Conservation (phyloP, 2,329 filamentous ascomycete species). For the Fusarium sp. region DNA sequence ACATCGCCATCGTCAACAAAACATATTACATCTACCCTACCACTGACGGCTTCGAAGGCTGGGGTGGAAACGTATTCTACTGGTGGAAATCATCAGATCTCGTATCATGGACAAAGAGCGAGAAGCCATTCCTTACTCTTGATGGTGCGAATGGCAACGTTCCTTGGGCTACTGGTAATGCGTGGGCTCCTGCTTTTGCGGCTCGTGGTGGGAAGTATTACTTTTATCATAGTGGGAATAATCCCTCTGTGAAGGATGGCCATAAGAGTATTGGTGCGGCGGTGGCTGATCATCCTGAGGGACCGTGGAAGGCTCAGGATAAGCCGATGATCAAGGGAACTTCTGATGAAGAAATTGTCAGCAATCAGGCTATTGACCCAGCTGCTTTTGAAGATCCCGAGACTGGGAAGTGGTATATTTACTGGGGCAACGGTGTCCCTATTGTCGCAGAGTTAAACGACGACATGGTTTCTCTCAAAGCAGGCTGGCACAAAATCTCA, state of each 20-base stretch:
- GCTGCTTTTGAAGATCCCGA: conserved; percentile 70
- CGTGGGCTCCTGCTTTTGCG: conserved; percentile 75
- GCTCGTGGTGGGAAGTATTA: conserved; percentile 71
- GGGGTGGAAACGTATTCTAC: conserved; percentile 61
- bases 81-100: conserved; percentile 60
- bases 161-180: conserved; percentile 73
- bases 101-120: conserved; percentile 55
- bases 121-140: conserved; percentile 57
- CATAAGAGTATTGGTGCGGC: conserved; percentile 72
- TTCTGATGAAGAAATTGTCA: conserved; percentile 58
- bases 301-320: conserved; percentile 68
- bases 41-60: conserved; percentile 58
- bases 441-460: conserved; percentile 57
- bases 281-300: conserved; percentile 65
- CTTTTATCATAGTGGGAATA: conserved; percentile 69
- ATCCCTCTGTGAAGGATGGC: conserved; percentile 61
- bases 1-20: conserved; percentile 57
- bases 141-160: conserved; percentile 63
- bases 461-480: conserved; percentile 59
- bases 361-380: conserved; percentile 67
- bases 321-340: conserved; percentile 60
- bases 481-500: conserved; percentile 46
- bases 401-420: conserved; percentile 69
- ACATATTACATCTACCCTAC: conserved; percentile 62
- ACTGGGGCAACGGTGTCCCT: conserved; percentile 66